Base-by-base conservation (phyloP, 208 protist genomes). In the Crithidia fasciculata region DNA sequence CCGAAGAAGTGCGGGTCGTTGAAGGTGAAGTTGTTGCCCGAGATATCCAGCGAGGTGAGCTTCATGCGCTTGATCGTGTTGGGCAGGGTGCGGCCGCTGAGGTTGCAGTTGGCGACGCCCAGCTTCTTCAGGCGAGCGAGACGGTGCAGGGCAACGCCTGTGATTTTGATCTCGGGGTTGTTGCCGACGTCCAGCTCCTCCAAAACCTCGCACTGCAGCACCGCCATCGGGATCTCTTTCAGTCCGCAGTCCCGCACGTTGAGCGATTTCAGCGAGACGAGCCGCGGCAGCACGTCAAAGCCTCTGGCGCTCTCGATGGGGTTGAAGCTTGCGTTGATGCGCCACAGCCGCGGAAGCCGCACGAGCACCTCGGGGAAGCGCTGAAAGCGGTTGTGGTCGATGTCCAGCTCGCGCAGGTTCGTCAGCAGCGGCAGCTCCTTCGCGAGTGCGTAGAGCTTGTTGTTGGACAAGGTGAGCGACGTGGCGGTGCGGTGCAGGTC, bases 101-200 rank as follows among this genome's bases (percentile, higher is more conserved):
- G 70, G 40, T 84, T 84, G 65, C 90, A 95, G 74, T 90, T 88
- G 2, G 88, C 83, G 13, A 96, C 67, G 19, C 74, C 80, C 0
- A 96, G 76, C 71, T 78, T 80, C 55, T 78, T 73, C 8, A 96
- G 73, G 12, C 73, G 52, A 8, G 53, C 28, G 10, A 96, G 73
- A 2, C 62, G 62, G 28, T 81, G 57, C 76, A 96, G 82, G 57
- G 84, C 60, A 13, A 77, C 75, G 9, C 66, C 83, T 36, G 47
- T 44, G 10, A 96, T 72, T 15, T 87, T 71, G 62, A 96, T 76
- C 57, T 82, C 60, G 2, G 69, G 15, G 62, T 96, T 96, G 67
- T 93, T 78, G 12, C 90, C 92, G 8, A 96, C 39, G 61, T 96
- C 90, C n/a, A 96, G 76, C 19, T 86, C 83, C 61, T 90, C 69